These are phyloP conservation scores for Ogataea nakhonphanomensis DNA, from an alignment of 805 yeast genomes.

Conservation along the genomic window DNA sequence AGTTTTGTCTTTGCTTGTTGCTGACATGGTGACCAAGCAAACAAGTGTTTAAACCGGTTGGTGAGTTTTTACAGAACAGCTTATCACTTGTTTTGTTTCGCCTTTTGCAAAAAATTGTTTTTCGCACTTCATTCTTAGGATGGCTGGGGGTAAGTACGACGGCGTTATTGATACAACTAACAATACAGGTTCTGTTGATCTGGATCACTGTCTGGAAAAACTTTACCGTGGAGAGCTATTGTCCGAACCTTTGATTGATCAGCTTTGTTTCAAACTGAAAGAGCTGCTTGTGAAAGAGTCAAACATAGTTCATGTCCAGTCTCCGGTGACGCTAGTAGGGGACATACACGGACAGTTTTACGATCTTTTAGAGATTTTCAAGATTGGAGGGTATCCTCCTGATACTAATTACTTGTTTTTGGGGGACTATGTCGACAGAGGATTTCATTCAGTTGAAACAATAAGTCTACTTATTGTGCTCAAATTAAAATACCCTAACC, in stretches of 20 bases:
- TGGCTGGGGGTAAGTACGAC: conserved; percentile 8
- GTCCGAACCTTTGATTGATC: conserved; percentile 67
- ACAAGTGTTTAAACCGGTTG: no score
- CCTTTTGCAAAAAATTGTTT: conserved; percentile 11
- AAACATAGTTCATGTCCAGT: conserved; percentile 76
- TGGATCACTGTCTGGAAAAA: conserved; percentile 69
- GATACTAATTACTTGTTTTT: conserved; percentile 88
- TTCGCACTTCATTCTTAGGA: conserved; percentile 9
- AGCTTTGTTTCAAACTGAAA: conserved; percentile 76
- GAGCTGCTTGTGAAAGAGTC: conserved; percentile 76
- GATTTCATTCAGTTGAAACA: conserved; percentile 90
- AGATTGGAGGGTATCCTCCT: conserved; percentile 91
- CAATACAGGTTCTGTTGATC: conserved; percentile 37
- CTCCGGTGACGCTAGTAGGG: conserved; percentile 95
- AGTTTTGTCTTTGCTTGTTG: conserved; percentile 4
- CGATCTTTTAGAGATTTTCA: conserved; percentile 87
- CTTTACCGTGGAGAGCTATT: conserved; percentile 61
- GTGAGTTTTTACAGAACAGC: neutral
- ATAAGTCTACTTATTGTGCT: conserved; percentile 77
- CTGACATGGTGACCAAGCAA: neutral
- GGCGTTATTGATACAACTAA: neutral
- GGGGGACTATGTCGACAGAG: conserved; percentile 97
- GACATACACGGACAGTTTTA: conserved; percentile 98
- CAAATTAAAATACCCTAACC: conserved; percentile 81
- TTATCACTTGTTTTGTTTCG: conserved; percentile 7